Evolutionary conservation across 2,329 filamentous ascomycete genomes (phyloP).

Genomic region (Helminthosporium solani): DNA sequence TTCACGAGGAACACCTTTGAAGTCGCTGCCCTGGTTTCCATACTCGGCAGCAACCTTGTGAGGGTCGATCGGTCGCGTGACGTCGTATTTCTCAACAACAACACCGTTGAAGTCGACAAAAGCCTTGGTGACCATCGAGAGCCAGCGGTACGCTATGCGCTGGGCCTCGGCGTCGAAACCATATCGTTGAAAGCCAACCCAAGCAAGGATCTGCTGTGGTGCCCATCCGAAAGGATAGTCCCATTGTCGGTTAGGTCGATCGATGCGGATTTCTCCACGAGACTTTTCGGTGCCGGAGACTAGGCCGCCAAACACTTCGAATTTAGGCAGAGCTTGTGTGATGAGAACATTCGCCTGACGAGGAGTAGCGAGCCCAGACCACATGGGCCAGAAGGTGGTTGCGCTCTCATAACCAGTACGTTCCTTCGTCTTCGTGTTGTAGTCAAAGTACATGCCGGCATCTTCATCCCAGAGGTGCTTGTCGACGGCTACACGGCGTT

Average conservation of each 20-base stretch:
- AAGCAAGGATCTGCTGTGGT: slow-evolving; percentile 96
- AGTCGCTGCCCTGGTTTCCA: slow-evolving; percentile 92
- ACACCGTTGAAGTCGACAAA: slow-evolving; percentile 99
- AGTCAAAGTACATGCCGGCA: slow-evolving; percentile 97
- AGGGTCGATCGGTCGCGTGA: slow-evolving; percentile 84
- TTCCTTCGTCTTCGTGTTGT: slow-evolving; percentile 79
- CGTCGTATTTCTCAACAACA: slow-evolving; percentile 98
- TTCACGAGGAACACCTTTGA: slow-evolving; percentile 93
- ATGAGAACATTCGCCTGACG: slow-evolving; percentile 85
- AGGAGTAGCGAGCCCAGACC: slow-evolving; percentile 85
- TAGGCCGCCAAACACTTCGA: slow-evolving; percentile 85
- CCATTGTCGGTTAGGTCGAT: slow-evolving; percentile 94
- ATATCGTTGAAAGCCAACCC: slow-evolving; percentile 89
- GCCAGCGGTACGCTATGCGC: slow-evolving; percentile 89
- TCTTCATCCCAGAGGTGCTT: slow-evolving; percentile 92
- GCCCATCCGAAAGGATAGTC: slow-evolving; percentile 99
- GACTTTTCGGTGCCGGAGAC: slow-evolving; percentile 88
- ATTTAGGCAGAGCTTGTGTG: slow-evolving; percentile 75
- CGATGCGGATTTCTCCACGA: slow-evolving; percentile 73
- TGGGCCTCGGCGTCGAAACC: slow-evolving; percentile 89
- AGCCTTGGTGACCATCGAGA: slow-evolving; percentile 97
- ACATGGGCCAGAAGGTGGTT: slow-evolving; percentile 97
- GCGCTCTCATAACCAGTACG: slow-evolving; percentile 84
- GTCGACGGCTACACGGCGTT: slow-evolving; percentile 81
- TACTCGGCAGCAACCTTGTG: slow-evolving; percentile 97